Evolutionary conservation across 1,284 basidiomycete genomes (phyloP), one percentile per base, ranked within the genome.

Genomic region (Psilocybe mexicana): DNA sequence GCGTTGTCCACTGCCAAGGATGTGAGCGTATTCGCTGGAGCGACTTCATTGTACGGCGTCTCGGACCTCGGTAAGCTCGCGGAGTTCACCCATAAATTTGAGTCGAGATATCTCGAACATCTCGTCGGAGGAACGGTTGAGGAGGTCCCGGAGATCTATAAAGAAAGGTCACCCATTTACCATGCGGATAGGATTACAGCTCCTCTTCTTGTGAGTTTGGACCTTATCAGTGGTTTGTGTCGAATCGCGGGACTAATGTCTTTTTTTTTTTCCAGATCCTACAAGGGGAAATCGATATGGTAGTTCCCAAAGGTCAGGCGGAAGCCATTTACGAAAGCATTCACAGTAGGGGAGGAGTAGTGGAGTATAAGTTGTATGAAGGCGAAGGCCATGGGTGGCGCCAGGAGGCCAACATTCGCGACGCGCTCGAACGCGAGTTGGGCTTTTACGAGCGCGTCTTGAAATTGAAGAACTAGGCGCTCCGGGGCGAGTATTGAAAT

Each of bases 61-160:
- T 80, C 80, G 0, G 81, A 87, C 58, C 67, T 89, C 12, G 67
- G 67, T 1, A 70, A 72, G 23, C 74, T 88, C 14, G 76, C 73
- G 4, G 70, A 77, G 36, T 78, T 82, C 57, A 85, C 84, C 0
- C 88, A 91, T 72, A 91, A 91, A 64, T 89, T 88, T 51, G 83
- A 87, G 67, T 74, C 78, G 23, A 71, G 74, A n/a, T 88, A 86
- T 61, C 67, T 79, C 60, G 71, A 75, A 45, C 77, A 78, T 57
- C 73, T 90, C 2, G 65, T 90, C 28, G 86, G 86, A 0, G 88
- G 84, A 0, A 81, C 77, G 0, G 67, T 71, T 1, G 65, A 71
- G 4, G 73, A 82, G 52, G 69, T 77, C 2, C 79, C 80, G 2
- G 69, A 82, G n/a, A 67, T 82, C 0, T 84, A 82, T 63, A 70